A percentile compares a stretch with the other conserved stretches of the same genome.
These are phyloP conservation scores for Ascosphaera aggregata DNA, from an alignment of 2,329 filamentous ascomycete genomes.

Conservation along the genomic window DNA sequence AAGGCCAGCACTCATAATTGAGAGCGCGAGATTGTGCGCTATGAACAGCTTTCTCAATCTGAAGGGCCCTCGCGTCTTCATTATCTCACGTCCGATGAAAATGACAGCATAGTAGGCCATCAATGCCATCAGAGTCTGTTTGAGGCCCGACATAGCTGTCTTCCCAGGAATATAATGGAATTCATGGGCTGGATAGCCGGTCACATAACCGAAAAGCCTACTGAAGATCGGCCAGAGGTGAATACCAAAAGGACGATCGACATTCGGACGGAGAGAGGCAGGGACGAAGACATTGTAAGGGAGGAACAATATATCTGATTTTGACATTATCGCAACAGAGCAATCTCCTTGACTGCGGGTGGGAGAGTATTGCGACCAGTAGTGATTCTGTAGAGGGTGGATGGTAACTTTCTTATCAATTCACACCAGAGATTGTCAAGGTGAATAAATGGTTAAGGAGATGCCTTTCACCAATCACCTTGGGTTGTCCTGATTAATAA, in stretches of 20 bases:
- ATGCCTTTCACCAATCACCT: background rate
- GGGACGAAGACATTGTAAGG: background rate
- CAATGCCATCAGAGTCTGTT: constrained; percentile 51
- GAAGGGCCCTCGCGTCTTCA: constrained; percentile 60
- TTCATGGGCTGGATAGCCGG: constrained; percentile 55
- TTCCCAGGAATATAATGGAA: constrained; percentile 55
- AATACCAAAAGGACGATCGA: constrained; percentile 69
- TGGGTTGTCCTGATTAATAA: background rate
- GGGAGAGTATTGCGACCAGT: background rate
- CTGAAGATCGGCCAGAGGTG: constrained; percentile 76
- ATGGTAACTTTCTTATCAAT: too few species aligned
- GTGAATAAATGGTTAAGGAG: background rate
- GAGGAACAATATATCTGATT: background rate
- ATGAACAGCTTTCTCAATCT: constrained; percentile 68
- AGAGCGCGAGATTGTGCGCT: constrained; percentile 79
- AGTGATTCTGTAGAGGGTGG: too few species aligned
- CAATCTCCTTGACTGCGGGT: background rate
- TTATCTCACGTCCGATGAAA: constrained; percentile 65
- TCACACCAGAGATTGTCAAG: too few species aligned
- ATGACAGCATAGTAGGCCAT: constrained; percentile 71
- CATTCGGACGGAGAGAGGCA: constrained; percentile 31
- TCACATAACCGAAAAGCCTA: constrained; percentile 46
- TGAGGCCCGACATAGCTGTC: constrained; percentile 70
- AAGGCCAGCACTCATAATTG: constrained; percentile 50
- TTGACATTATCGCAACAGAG: background rate